A percentile compares a stretch with the other conserved stretches of the same genome.
phyloP scores from a whole-genome alignment of 441 rosid genomes.

The Adansonia rubrostipa region DNA sequence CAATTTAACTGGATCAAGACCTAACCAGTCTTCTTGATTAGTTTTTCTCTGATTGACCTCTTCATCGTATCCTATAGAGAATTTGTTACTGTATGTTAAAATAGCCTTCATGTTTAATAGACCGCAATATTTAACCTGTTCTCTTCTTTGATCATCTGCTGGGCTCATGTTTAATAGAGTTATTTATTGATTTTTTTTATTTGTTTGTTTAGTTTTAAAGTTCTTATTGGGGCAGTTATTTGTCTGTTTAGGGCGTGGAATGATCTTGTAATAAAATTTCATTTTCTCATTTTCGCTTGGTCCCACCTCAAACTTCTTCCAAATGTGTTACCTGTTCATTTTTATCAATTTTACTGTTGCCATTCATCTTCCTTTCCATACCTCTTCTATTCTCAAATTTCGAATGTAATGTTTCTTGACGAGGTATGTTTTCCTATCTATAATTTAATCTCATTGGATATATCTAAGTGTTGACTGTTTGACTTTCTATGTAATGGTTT shows the following conservation, averaged over 20 bases:
- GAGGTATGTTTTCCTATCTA: not conserved
- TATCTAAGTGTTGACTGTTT: not conserved
- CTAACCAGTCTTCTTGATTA: not conserved
- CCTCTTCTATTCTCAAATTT: not conserved
- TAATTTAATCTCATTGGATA: not conserved
- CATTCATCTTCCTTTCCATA: not conserved
- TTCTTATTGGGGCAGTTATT: not conserved
- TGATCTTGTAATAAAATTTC: conserved; percentile 1
- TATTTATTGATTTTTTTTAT: not conserved
- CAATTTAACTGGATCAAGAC: not conserved
- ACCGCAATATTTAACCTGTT: not conserved
- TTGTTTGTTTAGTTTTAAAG: conserved; percentile 10
- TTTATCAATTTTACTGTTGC: not conserved
- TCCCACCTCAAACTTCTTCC: conserved; percentile 8
- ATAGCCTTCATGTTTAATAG: conserved; percentile 2
- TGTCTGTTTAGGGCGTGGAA: conserved; percentile 4
- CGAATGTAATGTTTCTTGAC: conserved; percentile 1
- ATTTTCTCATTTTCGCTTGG: not conserved
- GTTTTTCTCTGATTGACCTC: not conserved
- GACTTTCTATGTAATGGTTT: not conserved
- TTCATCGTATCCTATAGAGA: not conserved
- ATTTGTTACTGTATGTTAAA: not conserved
- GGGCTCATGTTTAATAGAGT: not conserved
- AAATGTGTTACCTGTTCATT: not conserved
- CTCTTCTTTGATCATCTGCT: not conserved